phyloP scores from a whole-genome alignment of 202 grass and related monocot genomes.

The Elaeis oleifera region DNA sequence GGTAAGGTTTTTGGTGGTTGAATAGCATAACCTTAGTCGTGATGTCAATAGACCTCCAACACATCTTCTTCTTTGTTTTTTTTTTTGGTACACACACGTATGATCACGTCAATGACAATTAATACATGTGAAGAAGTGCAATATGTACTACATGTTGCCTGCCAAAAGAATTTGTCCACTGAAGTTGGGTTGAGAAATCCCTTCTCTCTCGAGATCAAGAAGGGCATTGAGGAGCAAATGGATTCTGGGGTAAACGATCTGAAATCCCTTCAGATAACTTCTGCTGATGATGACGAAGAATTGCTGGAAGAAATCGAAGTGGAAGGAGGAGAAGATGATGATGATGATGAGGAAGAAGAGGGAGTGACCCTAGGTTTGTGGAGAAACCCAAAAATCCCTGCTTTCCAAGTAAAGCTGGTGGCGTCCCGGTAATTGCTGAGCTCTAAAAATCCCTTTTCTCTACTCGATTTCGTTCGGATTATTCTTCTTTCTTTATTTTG shows the following conservation, averaged over 20 bases:
- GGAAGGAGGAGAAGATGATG: conserved; percentile 15
- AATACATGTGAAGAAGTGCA: no score
- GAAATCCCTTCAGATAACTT: conserved; percentile 15
- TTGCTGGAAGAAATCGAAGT: background rate
- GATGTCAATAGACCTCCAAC: no score
- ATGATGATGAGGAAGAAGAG: conserved; percentile 32
- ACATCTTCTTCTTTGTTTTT: no score
- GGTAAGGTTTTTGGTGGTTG: no score
- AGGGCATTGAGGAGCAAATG: background rate
- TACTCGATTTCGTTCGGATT: background rate
- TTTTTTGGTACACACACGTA: no score
- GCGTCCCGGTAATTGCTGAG: conserved; percentile 28
- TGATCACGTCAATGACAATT: no score
- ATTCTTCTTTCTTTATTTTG: background rate
- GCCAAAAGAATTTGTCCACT: no score
- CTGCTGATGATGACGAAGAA: conserved; percentile 16
- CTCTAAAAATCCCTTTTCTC: no score
- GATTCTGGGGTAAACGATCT: conserved; percentile 6
- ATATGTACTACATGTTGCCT: no score
- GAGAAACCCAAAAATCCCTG: conserved; percentile 36
- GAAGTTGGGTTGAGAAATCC: no score
- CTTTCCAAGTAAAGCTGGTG: conserved; percentile 65
- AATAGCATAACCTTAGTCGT: no score
- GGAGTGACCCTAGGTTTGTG: conserved; percentile 41
- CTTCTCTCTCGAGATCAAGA: no score